phyloP scores from a whole-genome alignment of 2,329 filamentous ascomycete species.

The Xenoacremonium recifei region DNA sequence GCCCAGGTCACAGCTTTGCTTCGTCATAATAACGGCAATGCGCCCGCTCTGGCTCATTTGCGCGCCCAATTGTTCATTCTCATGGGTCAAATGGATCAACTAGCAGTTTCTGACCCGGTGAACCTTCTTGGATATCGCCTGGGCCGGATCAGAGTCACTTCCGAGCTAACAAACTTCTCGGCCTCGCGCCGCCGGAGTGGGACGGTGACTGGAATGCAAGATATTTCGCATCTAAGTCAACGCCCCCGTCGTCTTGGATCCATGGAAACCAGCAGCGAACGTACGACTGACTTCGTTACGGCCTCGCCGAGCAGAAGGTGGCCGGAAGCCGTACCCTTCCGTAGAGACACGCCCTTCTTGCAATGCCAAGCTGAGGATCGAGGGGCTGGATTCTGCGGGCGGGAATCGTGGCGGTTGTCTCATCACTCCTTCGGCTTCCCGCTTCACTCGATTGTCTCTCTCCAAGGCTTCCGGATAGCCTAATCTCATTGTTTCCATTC shows the following conservation, averaged over 20 bases:
- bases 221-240: neutral
- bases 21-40: too few species aligned
- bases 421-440: neutral
- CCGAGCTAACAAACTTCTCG: neutral
- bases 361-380: neutral
- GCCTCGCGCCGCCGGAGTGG: neutral
- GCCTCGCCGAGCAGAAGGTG: neutral
- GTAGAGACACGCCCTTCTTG: neutral
- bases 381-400: too few species aligned
- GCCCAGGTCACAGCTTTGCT: too few species aligned
- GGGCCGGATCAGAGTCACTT: too few species aligned
- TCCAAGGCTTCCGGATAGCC: neutral
- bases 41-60: too few species aligned
- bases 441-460: neutral
- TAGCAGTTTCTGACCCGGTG: too few species aligned
- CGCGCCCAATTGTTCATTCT: too few species aligned
- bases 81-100: too few species aligned
- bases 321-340: neutral
- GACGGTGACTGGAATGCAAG: neutral
- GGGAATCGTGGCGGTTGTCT: neutral
- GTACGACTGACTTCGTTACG: neutral
- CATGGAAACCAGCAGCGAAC: too few species aligned
- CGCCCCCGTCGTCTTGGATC: neutral
- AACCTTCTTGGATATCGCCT: too few species aligned
- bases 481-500: neutral